phyloP scores from a whole-genome alignment of 2,329 filamentous ascomycete species.

The Phaeoacremonium minimum region DNA sequence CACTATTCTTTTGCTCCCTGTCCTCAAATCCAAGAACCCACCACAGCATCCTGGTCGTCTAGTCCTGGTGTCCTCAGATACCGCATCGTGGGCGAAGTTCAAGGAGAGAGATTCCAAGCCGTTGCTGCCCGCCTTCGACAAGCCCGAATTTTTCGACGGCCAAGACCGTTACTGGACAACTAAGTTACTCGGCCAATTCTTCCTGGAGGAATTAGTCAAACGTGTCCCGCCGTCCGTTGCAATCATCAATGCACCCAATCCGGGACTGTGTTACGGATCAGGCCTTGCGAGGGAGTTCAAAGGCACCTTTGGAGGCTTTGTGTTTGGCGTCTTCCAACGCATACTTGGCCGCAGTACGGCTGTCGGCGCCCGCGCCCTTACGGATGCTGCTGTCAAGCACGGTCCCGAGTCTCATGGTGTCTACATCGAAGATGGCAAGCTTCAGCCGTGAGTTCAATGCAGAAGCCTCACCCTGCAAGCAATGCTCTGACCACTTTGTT shows the following conservation, averaged over 20 bases:
- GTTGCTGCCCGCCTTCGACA: neutral
- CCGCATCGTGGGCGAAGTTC: conserved; percentile 13
- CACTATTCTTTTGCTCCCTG: too few relatives aligned
- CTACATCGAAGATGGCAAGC: conserved; percentile 11
- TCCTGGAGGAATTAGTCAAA: conserved; percentile 19
- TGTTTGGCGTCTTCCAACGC: conserved; percentile 3
- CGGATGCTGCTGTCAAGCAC: conserved; percentile 9
- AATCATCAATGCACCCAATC: conserved; percentile 1
- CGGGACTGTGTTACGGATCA: conserved; percentile 1
- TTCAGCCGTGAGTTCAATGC: conserved; percentile 13
- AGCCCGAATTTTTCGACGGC: conserved; percentile 3
- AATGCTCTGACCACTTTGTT: neutral
- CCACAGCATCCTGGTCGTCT: conserved; percentile 4
- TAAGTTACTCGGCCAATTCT: conserved; percentile 23
- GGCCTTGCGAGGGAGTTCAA: conserved; percentile 3
- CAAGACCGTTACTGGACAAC: conserved; percentile 14
- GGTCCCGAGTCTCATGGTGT: conserved; percentile 12
- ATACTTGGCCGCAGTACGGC: conserved; percentile 6
- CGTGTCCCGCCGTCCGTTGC: conserved; percentile 14
- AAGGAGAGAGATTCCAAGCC: conserved; percentile 5
- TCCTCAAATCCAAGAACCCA: too few relatives aligned
- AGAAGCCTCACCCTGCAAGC: neutral
- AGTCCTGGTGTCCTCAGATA: conserved; percentile 18
- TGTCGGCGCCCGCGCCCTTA: conserved; percentile 11
- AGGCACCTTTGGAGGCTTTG: neutral